Conservation (phyloP, 1,284 basidiomycete species). For the Tilletia indica region DNA sequence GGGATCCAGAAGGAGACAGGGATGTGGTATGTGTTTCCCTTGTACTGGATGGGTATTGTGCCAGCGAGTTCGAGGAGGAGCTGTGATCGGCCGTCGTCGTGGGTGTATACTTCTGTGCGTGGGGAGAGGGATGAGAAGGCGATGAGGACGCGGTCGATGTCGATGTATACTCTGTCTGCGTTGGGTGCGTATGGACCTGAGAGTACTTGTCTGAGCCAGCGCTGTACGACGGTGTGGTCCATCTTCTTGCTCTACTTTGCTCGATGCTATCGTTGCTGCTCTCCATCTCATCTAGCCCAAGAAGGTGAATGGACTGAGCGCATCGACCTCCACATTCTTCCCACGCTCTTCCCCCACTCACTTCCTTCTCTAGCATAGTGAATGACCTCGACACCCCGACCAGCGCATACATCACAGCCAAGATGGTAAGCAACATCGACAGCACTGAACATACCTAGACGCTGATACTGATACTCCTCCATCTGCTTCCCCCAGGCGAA, state of each 20-base stretch:
- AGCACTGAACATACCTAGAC: not conserved
- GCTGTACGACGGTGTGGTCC: conserved; percentile 48
- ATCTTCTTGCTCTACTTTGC: conserved; percentile 23
- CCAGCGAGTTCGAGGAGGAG: conserved; percentile 86
- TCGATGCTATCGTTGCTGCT: conserved; percentile 3
- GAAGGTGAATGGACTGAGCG: not conserved
- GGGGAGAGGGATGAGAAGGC: conserved; percentile 71
- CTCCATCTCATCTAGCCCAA: not conserved
- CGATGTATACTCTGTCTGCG: conserved; percentile 64
- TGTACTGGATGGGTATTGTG: conserved; percentile 80
- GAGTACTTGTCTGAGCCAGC: conserved; percentile 48
- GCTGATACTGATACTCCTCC: not conserved
- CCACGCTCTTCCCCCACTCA: not conserved
- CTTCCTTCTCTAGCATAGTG: not conserved
- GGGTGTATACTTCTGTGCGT: conserved; percentile 90
- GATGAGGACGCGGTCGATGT: conserved; percentile 69
- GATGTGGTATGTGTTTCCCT: conserved; percentile 81
- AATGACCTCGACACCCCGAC: too few species aligned
- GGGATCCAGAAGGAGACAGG: conserved; percentile 79
- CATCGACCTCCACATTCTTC: not conserved
- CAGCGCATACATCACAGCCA: not conserved
- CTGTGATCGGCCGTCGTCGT: conserved; percentile 89
- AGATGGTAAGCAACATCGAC: not conserved
- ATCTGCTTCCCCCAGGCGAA: not conserved
- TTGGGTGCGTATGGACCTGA: conserved; percentile 64